Base-by-base conservation (phyloP, 495 filamentous ascomycete species). In the Aspergillus hancockii region DNA sequence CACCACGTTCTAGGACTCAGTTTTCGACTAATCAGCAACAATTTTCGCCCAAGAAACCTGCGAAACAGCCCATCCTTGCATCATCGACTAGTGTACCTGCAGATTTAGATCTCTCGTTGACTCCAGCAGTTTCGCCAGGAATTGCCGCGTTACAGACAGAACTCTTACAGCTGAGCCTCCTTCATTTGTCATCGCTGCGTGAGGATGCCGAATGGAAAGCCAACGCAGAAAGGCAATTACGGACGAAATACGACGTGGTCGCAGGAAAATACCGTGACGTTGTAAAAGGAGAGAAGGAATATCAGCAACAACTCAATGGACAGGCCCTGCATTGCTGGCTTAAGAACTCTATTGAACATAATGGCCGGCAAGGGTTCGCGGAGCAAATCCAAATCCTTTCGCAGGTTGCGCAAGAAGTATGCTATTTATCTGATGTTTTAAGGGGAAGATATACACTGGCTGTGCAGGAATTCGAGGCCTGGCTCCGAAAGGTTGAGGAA, bases 11-110 rank as follows among this genome's bases (percentile, higher is more conserved):
- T 16, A 80, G 81, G 40, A 79, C 85, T 16, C 77, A 81, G 36
- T 90, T 90, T 65, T 82, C 80, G 18, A 88, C 83, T 0, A 80
- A 86, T 55, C 89, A 92, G 59, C 86, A 90, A 64, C 83, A 87
- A 58, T 88, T 83, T 67, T 85, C 83, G 10, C 88, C 88, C 1
- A 85, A 81, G 60, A 91, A 91, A 64, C 67, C 77, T 0, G 77
- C 75, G 1, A 90, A 87, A 53, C 81, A 85, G 3, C 75, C 85
- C 18, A 85, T 83, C 0, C 72, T 77, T 21, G 64, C 63, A 0
- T 57, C 65, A 46, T 55, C 62, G 10, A 18, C 41, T 12, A 60
- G 41, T 21, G 54, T 57, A 25, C 28, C 49, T 31, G 6, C 56
- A 14, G 57, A 60, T 8, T 12, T 64, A 19, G 54, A 65, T 46